These are phyloP conservation scores for Fusarium oligoseptatum DNA, from an alignment of 2,329 filamentous ascomycete genomes.

Conservation along the genomic window DNA sequence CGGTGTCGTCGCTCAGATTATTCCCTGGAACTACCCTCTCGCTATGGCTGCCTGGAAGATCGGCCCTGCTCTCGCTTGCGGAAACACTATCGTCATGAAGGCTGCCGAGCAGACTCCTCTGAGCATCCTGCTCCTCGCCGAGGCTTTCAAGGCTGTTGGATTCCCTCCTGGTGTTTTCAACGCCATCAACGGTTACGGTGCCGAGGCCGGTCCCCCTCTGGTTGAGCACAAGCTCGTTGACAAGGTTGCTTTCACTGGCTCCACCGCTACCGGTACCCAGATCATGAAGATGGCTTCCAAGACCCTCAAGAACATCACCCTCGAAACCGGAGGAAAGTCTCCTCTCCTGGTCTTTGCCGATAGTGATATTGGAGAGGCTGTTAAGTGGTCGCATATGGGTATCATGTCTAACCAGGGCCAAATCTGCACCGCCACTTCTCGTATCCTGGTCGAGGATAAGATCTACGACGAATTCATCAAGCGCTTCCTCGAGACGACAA, in stretches of 20 bases:
- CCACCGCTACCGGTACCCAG: constrained; percentile 75
- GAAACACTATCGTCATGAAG: constrained; percentile 80
- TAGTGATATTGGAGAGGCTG: constrained; percentile 79
- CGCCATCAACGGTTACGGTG: constrained; percentile 81
- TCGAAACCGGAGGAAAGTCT: constrained; percentile 83
- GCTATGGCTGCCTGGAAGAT: constrained; percentile 87
- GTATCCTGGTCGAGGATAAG: constrained; percentile 84
- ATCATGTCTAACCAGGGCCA: constrained; percentile 74
- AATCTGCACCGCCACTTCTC: constrained; percentile 79
- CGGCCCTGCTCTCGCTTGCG: constrained; percentile 76
- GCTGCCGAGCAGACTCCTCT: constrained; percentile 81
- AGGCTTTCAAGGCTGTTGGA: constrained; percentile 78
- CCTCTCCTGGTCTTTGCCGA: constrained; percentile 83
- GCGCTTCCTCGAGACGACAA: constrained; percentile 81
- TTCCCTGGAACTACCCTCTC: constrained; percentile 88
- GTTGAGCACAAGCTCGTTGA: constrained; percentile 71
- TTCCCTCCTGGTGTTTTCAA: constrained; percentile 83
- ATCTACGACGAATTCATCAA: constrained; percentile 88
- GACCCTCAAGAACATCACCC: constrained; percentile 63
- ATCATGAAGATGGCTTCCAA: constrained; percentile 84
- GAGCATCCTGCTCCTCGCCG: constrained; percentile 73
- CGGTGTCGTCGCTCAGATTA: constrained; percentile 85
- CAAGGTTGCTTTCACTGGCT: constrained; percentile 85
- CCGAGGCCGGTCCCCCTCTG: constrained; percentile 76
- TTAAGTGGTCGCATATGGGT: constrained; percentile 79